Evolutionary conservation across 2,329 filamentous ascomycete genomes (phyloP).

Genomic region (Calonectria montana): DNA sequence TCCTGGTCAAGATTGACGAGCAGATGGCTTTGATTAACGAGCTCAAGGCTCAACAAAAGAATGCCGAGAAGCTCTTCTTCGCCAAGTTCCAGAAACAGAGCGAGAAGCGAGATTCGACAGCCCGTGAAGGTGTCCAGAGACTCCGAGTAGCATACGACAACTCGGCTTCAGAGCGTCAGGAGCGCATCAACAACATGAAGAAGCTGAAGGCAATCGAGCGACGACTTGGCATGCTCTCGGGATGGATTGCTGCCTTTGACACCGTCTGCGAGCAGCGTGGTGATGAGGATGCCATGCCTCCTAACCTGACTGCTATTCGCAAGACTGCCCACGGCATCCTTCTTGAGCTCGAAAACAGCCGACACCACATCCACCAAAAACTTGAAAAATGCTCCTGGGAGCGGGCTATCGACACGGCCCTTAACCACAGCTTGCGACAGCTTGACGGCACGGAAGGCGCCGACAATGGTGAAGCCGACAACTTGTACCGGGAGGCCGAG

Average conservation of each 20-base stretch:
- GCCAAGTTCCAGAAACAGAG: constrained; percentile 91
- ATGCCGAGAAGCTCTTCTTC: constrained; percentile 84
- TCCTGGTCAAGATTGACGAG: constrained; percentile 98
- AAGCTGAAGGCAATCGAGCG: constrained; percentile 85
- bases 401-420: constrained; percentile 84
- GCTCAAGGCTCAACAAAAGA: constrained; percentile 91
- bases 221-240: constrained; percentile 85
- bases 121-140: constrained; percentile 82
- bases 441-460: constrained; percentile 67
- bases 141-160: constrained; percentile 88
- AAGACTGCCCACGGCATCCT: constrained; percentile 91
- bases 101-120: constrained; percentile 82
- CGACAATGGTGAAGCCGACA: constrained; percentile 74
- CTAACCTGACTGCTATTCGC: constrained; percentile 78
- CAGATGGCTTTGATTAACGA: constrained; percentile 98
- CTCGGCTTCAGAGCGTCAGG: constrained; percentile 79
- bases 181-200: constrained; percentile 83
- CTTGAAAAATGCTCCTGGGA: constrained; percentile 88
- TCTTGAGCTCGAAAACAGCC: constrained; percentile 87
- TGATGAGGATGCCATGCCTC: constrained; percentile 68
- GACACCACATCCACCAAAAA: constrained; percentile 90
- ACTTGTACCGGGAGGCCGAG: constrained; percentile 84
- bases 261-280: constrained; percentile 75
- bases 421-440: constrained; percentile 86
- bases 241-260: constrained; percentile 95